A percentile compares a stretch with the other conserved stretches of the same genome.
Evolutionary conservation across 768 basidiomycete genomes (phyloP).

Genomic region (Tylopilus subfusipes): DNA sequence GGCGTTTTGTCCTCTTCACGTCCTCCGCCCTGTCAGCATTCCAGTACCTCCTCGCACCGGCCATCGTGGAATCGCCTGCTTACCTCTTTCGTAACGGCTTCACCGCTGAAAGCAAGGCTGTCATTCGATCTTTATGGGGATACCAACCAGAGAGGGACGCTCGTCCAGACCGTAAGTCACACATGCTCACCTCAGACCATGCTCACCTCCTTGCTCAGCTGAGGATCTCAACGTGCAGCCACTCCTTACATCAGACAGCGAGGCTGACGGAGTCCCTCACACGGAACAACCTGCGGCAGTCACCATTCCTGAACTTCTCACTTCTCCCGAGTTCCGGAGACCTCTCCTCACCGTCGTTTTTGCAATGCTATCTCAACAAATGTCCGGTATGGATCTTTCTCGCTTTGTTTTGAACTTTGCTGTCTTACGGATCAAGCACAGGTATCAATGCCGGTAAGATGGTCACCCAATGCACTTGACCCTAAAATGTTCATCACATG

Average conservation of each 20-base stretch:
- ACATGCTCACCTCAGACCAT: background rate
- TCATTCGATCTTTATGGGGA: slow-evolving; percentile 55
- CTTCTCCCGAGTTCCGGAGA: slow-evolving; percentile 50
- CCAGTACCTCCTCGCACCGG: slow-evolving; percentile 53
- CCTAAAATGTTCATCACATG: background rate
- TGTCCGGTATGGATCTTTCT: slow-evolving; percentile 52
- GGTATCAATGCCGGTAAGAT: slow-evolving; percentile 71
- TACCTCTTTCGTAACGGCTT: slow-evolving; percentile 56
- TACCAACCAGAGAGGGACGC: slow-evolving; percentile 25
- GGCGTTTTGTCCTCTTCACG: slow-evolving; percentile 68
- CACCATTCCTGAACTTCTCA: slow-evolving; percentile 52
- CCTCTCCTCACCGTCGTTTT: slow-evolving; percentile 66
- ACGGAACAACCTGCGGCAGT: slow-evolving; percentile 33
- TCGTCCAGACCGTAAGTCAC: slow-evolving; percentile 24
- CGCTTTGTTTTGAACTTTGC: background rate
- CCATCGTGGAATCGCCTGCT: slow-evolving; percentile 68
- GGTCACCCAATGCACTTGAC: background rate
- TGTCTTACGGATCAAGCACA: slow-evolving; percentile 24
- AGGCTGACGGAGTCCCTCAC: slow-evolving; percentile 11
- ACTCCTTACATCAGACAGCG: slow-evolving; percentile 20
- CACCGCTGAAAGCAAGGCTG: slow-evolving; percentile 45
- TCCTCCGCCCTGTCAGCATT: slow-evolving; percentile 53
- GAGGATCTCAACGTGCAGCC: slow-evolving; percentile 28
- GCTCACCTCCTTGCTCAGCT: slow-evolving; percentile 15
- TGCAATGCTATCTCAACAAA: slow-evolving; percentile 74